Evolutionary conservation across 2,329 filamentous ascomycete species (phyloP).

Genomic region (Alternaria gaisen): DNA sequence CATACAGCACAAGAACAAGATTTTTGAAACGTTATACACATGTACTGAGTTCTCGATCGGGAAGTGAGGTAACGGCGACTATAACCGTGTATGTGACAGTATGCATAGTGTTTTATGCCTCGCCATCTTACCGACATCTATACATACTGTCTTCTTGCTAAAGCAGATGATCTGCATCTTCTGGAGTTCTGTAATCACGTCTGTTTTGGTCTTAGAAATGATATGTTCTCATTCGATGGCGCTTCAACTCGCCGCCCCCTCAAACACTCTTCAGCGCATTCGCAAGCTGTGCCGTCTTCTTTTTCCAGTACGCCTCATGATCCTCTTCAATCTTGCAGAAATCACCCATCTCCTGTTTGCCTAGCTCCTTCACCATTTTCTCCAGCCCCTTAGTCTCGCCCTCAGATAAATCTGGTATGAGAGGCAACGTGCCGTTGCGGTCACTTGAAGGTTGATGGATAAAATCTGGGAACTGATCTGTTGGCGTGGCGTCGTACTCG

Average conservation of each 20-base stretch:
- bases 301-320: conserved; percentile 35
- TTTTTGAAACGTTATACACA: neutral
- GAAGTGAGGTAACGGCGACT: too few species aligned
- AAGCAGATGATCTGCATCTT: too few species aligned
- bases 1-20: neutral
- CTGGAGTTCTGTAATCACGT: too few species aligned
- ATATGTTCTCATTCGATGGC: too few species aligned
- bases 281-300: conserved; percentile 34
- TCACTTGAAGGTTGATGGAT: conserved; percentile 24
- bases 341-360: conserved; percentile 29
- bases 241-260: neutral
- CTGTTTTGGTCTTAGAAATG: too few species aligned
- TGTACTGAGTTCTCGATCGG: neutral
- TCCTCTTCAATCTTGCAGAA: conserved; percentile 33
- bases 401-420: conserved; percentile 19
- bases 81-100: neutral
- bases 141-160: too few species aligned
- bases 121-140: too few species aligned
- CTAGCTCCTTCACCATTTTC: conserved; percentile 26
- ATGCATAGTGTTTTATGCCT: neutral
- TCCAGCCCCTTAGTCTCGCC: conserved; percentile 27
- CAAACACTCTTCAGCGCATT: conserved; percentile 26
- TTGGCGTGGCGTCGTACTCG: neutral
- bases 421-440: conserved; percentile 9
- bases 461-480: conserved; percentile 27